Evolutionary conservation across 2,329 filamentous ascomycete genomes (phyloP), one percentile per base, ranked within the genome.

Genomic region (Botryotinia calthae): DNA sequence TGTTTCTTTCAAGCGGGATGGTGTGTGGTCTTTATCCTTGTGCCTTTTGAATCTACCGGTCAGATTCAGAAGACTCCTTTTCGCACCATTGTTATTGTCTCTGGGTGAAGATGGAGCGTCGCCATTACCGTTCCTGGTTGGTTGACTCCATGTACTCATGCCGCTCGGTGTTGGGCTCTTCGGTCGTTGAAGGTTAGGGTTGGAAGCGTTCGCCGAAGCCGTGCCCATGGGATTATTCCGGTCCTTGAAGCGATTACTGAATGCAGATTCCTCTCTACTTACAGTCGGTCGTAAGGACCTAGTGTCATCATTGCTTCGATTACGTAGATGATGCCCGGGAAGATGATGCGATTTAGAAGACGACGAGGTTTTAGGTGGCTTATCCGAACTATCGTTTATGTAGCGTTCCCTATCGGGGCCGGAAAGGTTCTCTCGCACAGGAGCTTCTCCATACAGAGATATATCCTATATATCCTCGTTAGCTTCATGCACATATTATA

Each of bases 81-180:
- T 76, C 12, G 68, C 28, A 37, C 71, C 77, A 34, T 78, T 78
- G 14, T 61, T 54, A 63, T 78, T 83, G 74, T 75, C 72, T n/a
- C 76, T 78, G 20, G 80, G 80, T 9, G 84, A 83, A 42, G 78
- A 79, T 84, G 86, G 76, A 88, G 89, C 81, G 87, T 89, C 79
- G 83, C 76, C 76, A 12, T 59, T 59, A n/a, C 73, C 61, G 16
- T 64, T 68, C 61, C 72, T 79, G 20, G 75, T 71, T 6, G 77
- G 64, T 67, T 75, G 76, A 80, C 82, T 87, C 82, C 84, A 84
- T 34, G 84, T 86, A 79, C 91, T 93, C 77, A 87, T 88, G 59
- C 88, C 85, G 81, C 93, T 96, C 12, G 94, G 92, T 0, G 93
- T 93, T 40, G 95, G 94, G 82, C 95, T 97, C 74, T 92, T 88